These are phyloP conservation scores for Malassezia globosa DNA, from an alignment of 1,284 basidiomycete species.

Conservation along the genomic window DNA sequence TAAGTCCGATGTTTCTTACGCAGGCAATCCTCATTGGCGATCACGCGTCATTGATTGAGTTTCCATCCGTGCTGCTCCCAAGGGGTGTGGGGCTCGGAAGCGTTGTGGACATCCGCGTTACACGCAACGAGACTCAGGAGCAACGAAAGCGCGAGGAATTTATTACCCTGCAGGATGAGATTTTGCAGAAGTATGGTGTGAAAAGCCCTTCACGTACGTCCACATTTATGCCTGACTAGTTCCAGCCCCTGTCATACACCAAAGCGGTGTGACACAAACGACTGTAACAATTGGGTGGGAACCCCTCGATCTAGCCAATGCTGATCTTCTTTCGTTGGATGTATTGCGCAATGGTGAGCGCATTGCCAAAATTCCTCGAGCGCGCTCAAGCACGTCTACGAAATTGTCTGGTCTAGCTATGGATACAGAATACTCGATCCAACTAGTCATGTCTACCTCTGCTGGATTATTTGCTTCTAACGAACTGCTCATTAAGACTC, in stretches of 20 bases:
- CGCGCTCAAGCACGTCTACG: slow-evolving; percentile 40
- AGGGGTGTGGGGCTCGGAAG: slow-evolving; percentile 37
- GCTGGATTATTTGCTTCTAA: slow-evolving; percentile 36
- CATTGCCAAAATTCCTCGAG: slow-evolving; percentile 41
- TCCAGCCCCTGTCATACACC: slow-evolving; percentile 26
- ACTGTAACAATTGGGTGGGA: slow-evolving; percentile 45
- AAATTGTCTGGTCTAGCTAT: slow-evolving; percentile 42
- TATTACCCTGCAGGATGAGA: slow-evolving; percentile 39
- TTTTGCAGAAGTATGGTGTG: slow-evolving; percentile 37
- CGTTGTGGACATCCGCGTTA: slow-evolving; percentile 42
- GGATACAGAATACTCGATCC: slow-evolving; percentile 42
- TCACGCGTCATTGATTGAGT: slow-evolving; percentile 45
- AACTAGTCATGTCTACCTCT: slow-evolving; percentile 42
- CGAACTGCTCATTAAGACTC: slow-evolving; percentile 32
- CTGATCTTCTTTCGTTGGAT: slow-evolving; percentile 37
- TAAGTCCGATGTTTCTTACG: slow-evolving; percentile 18
- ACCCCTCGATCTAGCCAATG: slow-evolving; percentile 32
- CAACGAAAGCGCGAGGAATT: slow-evolving; percentile 32
- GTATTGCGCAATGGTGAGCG: slow-evolving; percentile 41
- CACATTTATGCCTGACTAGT: neutral
- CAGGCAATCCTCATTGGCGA: slow-evolving; percentile 46
- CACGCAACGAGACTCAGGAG: slow-evolving; percentile 39
- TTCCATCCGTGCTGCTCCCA: slow-evolving; percentile 43
- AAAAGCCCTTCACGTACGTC: slow-evolving; percentile 29
- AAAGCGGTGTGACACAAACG: slow-evolving; percentile 44